phyloP scores from a whole-genome alignment of 208 protist species.

The Phytomonas sp. region DNA sequence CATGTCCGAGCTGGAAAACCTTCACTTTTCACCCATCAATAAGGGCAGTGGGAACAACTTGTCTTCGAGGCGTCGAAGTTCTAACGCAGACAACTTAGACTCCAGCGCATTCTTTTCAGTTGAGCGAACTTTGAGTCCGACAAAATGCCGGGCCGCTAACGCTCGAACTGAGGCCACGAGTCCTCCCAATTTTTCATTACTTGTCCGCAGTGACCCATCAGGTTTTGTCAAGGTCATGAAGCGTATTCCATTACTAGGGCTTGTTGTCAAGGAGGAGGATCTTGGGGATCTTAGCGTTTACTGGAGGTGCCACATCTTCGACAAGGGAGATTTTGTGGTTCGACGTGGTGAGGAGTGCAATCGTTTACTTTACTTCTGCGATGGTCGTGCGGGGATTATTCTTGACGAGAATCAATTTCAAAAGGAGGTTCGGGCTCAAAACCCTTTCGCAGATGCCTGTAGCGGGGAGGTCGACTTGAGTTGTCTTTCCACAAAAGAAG shows the following conservation, averaged over 20 bases:
- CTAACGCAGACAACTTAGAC: background rate
- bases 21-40: background rate
- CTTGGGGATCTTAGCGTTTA: slow-evolving; percentile 8
- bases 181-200: background rate
- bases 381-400: slow-evolving; percentile 47
- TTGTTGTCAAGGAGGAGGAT: slow-evolving; percentile 22
- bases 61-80: background rate
- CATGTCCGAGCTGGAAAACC: background rate
- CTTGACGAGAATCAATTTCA: slow-evolving; percentile 18
- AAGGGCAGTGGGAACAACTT: background rate
- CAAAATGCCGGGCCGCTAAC: background rate
- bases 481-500: background rate
- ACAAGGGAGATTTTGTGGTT: slow-evolving; percentile 44
- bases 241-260: slow-evolving; percentile 27
- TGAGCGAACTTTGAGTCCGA: background rate
- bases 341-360: slow-evolving; percentile 67
- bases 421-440: background rate
- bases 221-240: background rate
- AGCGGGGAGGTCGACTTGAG: background rate
- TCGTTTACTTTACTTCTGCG: slow-evolving; percentile 51
- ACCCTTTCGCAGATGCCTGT: background rate
- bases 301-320: slow-evolving; percentile 36
- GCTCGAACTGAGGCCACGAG: background rate
- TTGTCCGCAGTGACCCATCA: background rate
- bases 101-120: background rate